Evolutionary conservation across 176 grass and related monocot species (phyloP).

Genomic region (Rhynchospora tenuis): DNA sequence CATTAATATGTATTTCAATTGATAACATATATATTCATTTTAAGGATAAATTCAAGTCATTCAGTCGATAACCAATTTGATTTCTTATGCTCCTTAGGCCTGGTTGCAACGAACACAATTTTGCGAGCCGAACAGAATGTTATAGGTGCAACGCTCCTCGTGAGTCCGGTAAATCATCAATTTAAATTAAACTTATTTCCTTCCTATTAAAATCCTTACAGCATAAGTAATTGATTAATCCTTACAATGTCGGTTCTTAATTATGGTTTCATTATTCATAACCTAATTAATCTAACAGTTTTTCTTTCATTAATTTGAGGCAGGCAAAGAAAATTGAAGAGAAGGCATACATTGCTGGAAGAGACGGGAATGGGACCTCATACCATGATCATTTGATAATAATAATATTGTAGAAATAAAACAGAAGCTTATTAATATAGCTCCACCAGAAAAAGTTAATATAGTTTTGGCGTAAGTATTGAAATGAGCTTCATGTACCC

Average conservation of each 20-base stretch:
- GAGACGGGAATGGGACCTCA: background rate
- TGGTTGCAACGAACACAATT: conserved; percentile 93
- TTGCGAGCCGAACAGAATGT: conserved; percentile 80
- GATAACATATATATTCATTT: background rate
- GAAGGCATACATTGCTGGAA: background rate
- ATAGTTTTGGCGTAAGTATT: background rate
- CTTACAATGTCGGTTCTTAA: background rate
- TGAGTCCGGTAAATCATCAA: conserved; percentile 46
- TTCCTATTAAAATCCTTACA: background rate
- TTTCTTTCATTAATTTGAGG: background rate
- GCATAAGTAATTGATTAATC: background rate
- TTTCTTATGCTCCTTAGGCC: conserved; percentile 35
- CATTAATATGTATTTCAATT: background rate
- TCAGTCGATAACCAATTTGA: background rate
- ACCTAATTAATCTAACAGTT: background rate
- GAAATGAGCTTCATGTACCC: conserved; percentile 10
- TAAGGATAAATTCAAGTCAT: background rate
- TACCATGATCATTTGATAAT: background rate
- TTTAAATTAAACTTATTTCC: background rate
- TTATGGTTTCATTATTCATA: background rate
- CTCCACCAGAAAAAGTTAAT: background rate
- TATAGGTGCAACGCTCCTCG: conserved; percentile 65
- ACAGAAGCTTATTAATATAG: background rate
- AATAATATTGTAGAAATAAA: background rate
- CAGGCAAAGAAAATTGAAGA: conserved; percentile 25